Evolutionary conservation across 345 rosid species (phyloP), one percentile per base, ranked within the genome.

Genomic region (Lepidium sativum): DNA sequence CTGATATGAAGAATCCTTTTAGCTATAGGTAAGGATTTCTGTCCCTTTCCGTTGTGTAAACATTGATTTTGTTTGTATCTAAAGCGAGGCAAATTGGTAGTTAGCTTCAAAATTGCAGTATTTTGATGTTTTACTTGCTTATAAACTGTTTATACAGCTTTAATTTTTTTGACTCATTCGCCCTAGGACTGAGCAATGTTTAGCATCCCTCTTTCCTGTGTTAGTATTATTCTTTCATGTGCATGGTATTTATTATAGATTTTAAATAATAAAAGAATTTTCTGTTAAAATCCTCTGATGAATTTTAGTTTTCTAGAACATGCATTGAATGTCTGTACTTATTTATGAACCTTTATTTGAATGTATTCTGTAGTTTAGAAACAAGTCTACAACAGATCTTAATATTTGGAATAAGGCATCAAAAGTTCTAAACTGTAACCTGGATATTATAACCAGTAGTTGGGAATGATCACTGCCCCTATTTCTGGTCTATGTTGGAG

Each of bases 401-500:
- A 60, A 21, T 33, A 61, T 42, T 41, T 21, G 29, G 31, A 23
- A 33, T 33, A 14, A 43, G 49, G 50, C 49, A 23, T 29, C 41
- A 44, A 45, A 62, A 35, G 35, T 37, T 43, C 17, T 47, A 33
- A 44, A 39, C 23, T 47, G 25, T 17, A 60, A 63, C 41, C 49
- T 66, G 59, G 37, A 51, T 55, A 43, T 45, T 55, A n/a, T 66
- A 53, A 56, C 51, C 70, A 60, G 60, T 54, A 45, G 55, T 43
- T 10, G 44, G 63, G 21, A 63, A 41, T 70, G 74, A 42, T 44
- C 23, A 10, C 27, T 45, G 14, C 55, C 58, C 33, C 34, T 29
- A 25, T 34, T 33, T 71, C 40, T 70, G 66, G 69, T 62, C 45
- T 49, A 55, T 66, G 60, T 57, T 54, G 58, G 32, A 48, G 40